Evolutionary conservation across 257 asterid genomes (phyloP).

Genomic region (Nicotiana benthamiana): DNA sequence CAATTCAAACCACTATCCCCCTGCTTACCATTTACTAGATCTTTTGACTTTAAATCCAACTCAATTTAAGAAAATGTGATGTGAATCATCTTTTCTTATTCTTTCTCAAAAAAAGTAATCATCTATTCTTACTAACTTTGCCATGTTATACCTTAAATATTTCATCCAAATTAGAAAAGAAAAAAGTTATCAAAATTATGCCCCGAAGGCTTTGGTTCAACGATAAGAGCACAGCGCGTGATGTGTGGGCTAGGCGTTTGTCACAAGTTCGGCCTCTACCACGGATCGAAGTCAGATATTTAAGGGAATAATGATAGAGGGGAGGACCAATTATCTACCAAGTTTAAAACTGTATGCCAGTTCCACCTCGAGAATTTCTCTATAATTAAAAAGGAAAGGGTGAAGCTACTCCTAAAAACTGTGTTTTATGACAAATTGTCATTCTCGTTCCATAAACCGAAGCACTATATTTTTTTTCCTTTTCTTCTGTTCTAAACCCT

Average conservation of each 20-base stretch:
- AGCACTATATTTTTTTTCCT: background rate
- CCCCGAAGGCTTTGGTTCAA: background rate
- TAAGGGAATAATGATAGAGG: background rate
- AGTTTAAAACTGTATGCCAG: background rate
- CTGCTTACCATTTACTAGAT: background rate
- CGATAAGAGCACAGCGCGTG: background rate
- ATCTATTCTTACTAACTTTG: background rate
- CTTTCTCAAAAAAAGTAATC: background rate
- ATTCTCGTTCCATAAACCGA: background rate
- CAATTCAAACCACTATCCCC: background rate
- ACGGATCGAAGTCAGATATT: background rate
- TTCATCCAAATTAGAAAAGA: background rate
- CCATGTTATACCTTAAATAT: background rate
- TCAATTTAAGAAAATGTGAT: background rate
- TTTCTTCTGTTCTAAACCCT: background rate
- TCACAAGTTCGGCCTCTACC: background rate
- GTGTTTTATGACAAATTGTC: background rate
- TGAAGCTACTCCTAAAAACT: too few relatives aligned
- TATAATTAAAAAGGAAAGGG: too few relatives aligned
- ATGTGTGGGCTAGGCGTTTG: background rate
- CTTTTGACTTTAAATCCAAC: background rate
- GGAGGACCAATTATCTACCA: background rate
- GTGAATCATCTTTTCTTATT: background rate
- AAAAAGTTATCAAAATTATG: background rate
- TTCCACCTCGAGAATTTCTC: background rate